Conservation (phyloP, 192 early-diverging fungal genomes). For the Dissophora ornata region DNA sequence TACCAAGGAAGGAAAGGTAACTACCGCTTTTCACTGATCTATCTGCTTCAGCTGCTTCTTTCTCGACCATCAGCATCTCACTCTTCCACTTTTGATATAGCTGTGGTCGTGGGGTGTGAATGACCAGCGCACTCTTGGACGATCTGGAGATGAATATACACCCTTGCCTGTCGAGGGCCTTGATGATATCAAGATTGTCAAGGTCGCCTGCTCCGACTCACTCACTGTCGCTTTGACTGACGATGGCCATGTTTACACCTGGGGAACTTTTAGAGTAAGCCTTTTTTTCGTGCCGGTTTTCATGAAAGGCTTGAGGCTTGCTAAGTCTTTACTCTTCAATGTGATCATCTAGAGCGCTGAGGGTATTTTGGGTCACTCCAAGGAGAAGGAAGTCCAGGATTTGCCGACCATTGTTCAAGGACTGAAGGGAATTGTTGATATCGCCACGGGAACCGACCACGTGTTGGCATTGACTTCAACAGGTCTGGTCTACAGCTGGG, state of each 20-base stretch:
- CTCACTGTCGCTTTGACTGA: conserved; percentile 82
- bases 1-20: conserved; percentile 76
- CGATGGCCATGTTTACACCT: conserved; percentile 83
- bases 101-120: conserved; percentile 97
- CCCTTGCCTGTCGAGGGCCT: conserved; percentile 77
- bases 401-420: conserved; percentile 67
- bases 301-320: too few species aligned
- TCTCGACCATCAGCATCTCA: neutral
- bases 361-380: conserved; percentile 87
- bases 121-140: conserved; percentile 90
- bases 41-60: neutral
- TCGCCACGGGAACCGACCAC: conserved; percentile 89
- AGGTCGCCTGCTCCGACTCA: conserved; percentile 55
- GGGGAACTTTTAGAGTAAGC: conserved; percentile 84
- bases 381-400: conserved; percentile 70
- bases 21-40: neutral
- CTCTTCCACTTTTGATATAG: conserved; percentile 28
- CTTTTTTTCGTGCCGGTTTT: too few species aligned
- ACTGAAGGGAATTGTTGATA: conserved; percentile 73
- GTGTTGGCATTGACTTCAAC: conserved; percentile 76
- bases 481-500: conserved; percentile 90
- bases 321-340: too few species aligned
- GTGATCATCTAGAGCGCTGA: conserved; percentile 80
- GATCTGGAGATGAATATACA: conserved; percentile 71
- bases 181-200: conserved; percentile 72